Conservation (phyloP, 176 grass and related monocot species). For the Rhynchospora tenuis region DNA sequence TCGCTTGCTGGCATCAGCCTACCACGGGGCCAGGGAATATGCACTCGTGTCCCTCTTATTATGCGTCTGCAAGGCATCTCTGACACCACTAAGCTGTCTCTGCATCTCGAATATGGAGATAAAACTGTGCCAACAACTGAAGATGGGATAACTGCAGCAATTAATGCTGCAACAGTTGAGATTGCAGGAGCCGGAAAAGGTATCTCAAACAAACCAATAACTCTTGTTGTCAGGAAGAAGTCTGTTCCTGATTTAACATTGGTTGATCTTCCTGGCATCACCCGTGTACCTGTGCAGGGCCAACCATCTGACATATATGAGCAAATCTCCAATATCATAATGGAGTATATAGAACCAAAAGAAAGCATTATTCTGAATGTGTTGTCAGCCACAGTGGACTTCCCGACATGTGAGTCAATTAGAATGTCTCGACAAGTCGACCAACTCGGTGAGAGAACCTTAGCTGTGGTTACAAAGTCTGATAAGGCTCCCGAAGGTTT, state of each 20-base stretch:
- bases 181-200: constrained; percentile 18
- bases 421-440: constrained; percentile 26
- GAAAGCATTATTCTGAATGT: constrained; percentile 39
- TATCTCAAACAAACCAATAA: constrained; percentile 13
- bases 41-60: constrained; percentile 31
- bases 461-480: constrained; percentile 30
- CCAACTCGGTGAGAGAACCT: constrained; percentile 4
- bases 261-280: constrained; percentile 28
- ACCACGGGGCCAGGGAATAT: constrained; percentile 33
- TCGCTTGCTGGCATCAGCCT: constrained; percentile 34
- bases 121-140: constrained; percentile 6
- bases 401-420: constrained; percentile 27
- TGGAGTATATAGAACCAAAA: constrained; percentile 25
- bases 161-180: constrained; percentile 2
- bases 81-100: background rate
- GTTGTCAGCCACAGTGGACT: constrained; percentile 23
- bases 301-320: constrained; percentile 31
- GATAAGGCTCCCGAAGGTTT: constrained; percentile 22
- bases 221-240: constrained; percentile 26
- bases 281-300: constrained; percentile 30
- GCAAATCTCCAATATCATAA: constrained; percentile 25
- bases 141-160: background rate
- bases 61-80: constrained; percentile 26
- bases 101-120: constrained; percentile 17
- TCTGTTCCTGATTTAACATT: constrained; percentile 23